These are phyloP conservation scores for Candida easanensis DNA, from an alignment of 805 yeast genomes.

Conservation along the genomic window DNA sequence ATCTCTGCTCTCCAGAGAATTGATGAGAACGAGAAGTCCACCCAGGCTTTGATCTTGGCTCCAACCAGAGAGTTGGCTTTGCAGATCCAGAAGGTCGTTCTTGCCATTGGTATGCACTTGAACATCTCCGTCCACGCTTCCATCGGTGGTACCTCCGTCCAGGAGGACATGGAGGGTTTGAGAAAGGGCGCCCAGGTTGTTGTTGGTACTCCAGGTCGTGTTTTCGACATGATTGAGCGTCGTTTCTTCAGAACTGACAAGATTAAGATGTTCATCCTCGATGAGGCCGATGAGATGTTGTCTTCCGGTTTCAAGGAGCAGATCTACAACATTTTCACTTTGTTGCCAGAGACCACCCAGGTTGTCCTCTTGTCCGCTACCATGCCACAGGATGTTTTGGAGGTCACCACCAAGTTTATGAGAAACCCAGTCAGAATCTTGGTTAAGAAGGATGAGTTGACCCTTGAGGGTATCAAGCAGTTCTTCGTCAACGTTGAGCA, in stretches of 20 bases:
- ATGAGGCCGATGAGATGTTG: slow-evolving; percentile 98
- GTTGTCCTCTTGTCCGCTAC: slow-evolving; percentile 96
- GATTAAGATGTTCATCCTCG: slow-evolving; percentile 91
- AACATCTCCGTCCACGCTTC: slow-evolving; percentile 92
- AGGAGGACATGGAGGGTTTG: slow-evolving; percentile 83
- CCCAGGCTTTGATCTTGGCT: slow-evolving; percentile 92
- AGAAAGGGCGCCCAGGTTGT: slow-evolving; percentile 87
- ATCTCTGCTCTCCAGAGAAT: slow-evolving; percentile 75
- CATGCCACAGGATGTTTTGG: slow-evolving; percentile 87
- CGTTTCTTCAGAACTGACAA: slow-evolving; percentile 77
- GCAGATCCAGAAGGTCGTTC: slow-evolving; percentile 92
- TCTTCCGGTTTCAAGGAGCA: slow-evolving; percentile 93
- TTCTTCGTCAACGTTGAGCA: slow-evolving; percentile 85
- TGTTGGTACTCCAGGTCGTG: slow-evolving; percentile 98
- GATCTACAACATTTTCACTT: slow-evolving; percentile 88
- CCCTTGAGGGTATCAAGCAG: slow-evolving; percentile 94
- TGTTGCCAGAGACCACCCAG: slow-evolving; percentile 85
- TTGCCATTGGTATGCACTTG: slow-evolving; percentile 87
- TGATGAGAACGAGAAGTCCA: slow-evolving; percentile 66
- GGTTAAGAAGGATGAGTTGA: slow-evolving; percentile 93
- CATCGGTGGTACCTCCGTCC: slow-evolving; percentile 92
- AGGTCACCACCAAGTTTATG: slow-evolving; percentile 90
- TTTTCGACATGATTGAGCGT: slow-evolving; percentile 91
- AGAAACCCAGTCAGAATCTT: slow-evolving; percentile 90
- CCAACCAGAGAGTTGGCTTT: slow-evolving; percentile 97